phyloP scores from a whole-genome alignment of 148 eudicot genomes.

The Rhododendron kiyosumense region DNA sequence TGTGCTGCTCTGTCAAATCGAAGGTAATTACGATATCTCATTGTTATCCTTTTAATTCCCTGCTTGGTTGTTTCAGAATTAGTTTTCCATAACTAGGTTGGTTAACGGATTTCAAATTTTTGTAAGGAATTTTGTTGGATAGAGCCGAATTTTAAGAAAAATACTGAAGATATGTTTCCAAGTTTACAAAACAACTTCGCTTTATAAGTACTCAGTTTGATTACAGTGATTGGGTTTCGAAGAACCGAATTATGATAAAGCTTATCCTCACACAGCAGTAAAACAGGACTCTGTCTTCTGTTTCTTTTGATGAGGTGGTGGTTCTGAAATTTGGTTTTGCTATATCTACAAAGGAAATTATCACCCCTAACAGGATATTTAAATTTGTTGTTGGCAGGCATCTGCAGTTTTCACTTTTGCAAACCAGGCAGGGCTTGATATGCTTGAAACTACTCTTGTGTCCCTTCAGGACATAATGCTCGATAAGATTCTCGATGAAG shows the following conservation, averaged over 20 bases:
- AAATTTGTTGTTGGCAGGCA: conserved; percentile 27
- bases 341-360: not conserved
- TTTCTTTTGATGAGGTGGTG: not conserved
- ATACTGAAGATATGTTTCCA: not conserved
- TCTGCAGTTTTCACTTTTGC: conserved; percentile 58
- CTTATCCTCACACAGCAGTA: not conserved
- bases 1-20: conserved; percentile 55
- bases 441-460: conserved; percentile 63
- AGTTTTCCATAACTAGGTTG: not conserved
- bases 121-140: not conserved
- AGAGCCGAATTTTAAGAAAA: not conserved
- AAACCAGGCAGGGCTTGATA: conserved; percentile 65
- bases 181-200: not conserved
- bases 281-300: not conserved
- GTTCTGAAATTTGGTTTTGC: not conserved
- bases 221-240: not conserved
- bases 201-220: not conserved
- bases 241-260: not conserved
- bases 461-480: conserved; percentile 61
- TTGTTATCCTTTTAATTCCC: not conserved
- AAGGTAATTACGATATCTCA: conserved; percentile 17
- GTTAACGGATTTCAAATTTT: not conserved
- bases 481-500: conserved; percentile 53
- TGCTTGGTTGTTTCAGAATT: not conserved
- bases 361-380: not conserved